phyloP scores from a whole-genome alignment of 2,329 filamentous ascomycete species.

The Pseudogymnoascus sp. region DNA sequence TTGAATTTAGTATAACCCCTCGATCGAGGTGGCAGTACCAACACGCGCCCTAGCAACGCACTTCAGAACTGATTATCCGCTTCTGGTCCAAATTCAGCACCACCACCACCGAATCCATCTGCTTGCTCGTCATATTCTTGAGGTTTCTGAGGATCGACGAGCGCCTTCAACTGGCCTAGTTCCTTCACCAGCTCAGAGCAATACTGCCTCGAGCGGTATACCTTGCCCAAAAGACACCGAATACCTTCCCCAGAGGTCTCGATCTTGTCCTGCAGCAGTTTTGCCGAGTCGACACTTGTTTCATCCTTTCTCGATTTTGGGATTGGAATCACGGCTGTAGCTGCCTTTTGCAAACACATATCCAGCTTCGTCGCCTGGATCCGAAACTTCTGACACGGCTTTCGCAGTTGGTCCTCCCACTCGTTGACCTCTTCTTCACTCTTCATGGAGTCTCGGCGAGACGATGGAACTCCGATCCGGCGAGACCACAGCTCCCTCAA shows the following conservation, averaged over 20 bases:
- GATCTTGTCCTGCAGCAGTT: slow-evolving; percentile 16
- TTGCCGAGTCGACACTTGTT: slow-evolving; percentile 10
- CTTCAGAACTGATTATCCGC: not conserved
- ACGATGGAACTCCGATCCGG: slow-evolving; percentile 14
- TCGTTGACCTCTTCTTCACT: slow-evolving; percentile 2
- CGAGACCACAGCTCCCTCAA: slow-evolving; percentile 15
- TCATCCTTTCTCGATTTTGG: not conserved
- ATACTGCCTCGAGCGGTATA: slow-evolving; percentile 12
- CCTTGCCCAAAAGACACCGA: slow-evolving; percentile 13
- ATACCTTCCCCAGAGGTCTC: slow-evolving; percentile 14
- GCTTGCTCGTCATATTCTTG: not conserved
- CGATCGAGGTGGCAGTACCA: not conserved
- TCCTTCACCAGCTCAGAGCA: slow-evolving; percentile 18
- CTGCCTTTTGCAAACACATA: not conserved
- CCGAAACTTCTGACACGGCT: not conserved
- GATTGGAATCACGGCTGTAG: not conserved
- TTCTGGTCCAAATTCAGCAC: not conserved
- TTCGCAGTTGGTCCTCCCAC: not conserved
- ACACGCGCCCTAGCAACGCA: not conserved
- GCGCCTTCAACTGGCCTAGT: slow-evolving; percentile 14
- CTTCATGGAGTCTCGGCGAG: slow-evolving; percentile 4
- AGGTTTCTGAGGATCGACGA: slow-evolving; percentile 15
- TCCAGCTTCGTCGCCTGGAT: not conserved
- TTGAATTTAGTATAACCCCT: not conserved
- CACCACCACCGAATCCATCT: not conserved